A percentile compares a stretch with the other conserved stretches of the same genome.
Conservation (phyloP, 164 flowering plant genomes). For the Vitis vinifera region DNA sequence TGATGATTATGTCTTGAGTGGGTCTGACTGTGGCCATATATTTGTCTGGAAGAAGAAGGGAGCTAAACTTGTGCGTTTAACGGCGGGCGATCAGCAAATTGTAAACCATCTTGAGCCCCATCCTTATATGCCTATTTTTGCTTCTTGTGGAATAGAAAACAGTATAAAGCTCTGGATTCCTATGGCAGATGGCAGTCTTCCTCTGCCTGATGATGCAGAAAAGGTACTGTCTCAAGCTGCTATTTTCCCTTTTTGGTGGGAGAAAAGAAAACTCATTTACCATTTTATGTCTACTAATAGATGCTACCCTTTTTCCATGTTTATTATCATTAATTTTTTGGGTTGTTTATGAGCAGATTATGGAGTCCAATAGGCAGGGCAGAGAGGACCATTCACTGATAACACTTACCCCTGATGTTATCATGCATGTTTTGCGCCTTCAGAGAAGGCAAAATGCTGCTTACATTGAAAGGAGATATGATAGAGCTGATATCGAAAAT, state of each 20-base stretch:
- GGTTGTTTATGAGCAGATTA: constrained; percentile 37
- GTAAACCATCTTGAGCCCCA: constrained; percentile 73
- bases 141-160: constrained; percentile 64
- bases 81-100: constrained; percentile 53
- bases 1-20: constrained; percentile 66
- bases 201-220: constrained; percentile 49
- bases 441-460: constrained; percentile 56
- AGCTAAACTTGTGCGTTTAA: constrained; percentile 49
- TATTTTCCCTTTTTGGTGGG: neutral
- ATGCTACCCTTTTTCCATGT: neutral
- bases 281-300: neutral
- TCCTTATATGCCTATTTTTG: constrained; percentile 58
- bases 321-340: neutral
- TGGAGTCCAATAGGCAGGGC: constrained; percentile 55
- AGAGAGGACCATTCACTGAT: constrained; percentile 54
- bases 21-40: constrained; percentile 80
- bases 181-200: constrained; percentile 22
- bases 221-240: constrained; percentile 32
- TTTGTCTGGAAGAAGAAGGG: constrained; percentile 76
- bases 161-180: constrained; percentile 71
- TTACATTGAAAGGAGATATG: constrained; percentile 44
- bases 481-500: constrained; percentile 39
- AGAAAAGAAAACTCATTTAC: neutral
- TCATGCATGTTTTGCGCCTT: constrained; percentile 64
- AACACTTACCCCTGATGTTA: constrained; percentile 59